Evolutionary conservation across 345 rosid genomes (phyloP).

Genomic region (Citrus mangshanensis): DNA sequence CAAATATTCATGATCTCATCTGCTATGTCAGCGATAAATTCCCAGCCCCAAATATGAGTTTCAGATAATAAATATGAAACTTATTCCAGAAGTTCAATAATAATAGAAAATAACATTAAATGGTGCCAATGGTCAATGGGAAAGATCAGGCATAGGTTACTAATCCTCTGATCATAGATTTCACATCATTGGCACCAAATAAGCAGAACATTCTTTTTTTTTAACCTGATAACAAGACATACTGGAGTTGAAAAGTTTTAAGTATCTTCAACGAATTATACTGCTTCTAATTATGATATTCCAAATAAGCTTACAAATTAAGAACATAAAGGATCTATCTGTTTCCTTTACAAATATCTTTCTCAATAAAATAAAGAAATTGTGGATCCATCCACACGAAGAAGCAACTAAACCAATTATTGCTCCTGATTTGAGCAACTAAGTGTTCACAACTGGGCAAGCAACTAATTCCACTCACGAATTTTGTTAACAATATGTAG

Average conservation of each 20-base stretch:
- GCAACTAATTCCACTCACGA: not conserved
- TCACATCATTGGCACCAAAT: not conserved
- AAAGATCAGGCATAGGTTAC: not conserved
- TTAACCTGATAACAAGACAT: too few species aligned
- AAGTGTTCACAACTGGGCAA: not conserved
- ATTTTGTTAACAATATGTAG: not conserved
- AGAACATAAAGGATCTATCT: not conserved
- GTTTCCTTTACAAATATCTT: not conserved
- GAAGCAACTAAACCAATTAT: not conserved
- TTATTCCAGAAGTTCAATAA: not conserved
- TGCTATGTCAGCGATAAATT: not conserved
- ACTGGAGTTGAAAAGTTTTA: too few species aligned
- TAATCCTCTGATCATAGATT: not conserved
- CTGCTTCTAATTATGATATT: not conserved
- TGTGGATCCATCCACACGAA: not conserved
- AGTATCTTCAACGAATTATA: too few species aligned
- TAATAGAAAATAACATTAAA: not conserved
- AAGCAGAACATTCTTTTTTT: not conserved
- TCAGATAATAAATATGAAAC: not conserved
- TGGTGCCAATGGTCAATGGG: not conserved
- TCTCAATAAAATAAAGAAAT: not conserved
- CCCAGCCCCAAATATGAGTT: not conserved
- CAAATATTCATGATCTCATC: not conserved
- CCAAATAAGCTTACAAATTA: not conserved
- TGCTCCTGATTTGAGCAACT: not conserved